phyloP scores from a whole-genome alignment of 345 rosid genomes.

The Hibiscus trionum region DNA sequence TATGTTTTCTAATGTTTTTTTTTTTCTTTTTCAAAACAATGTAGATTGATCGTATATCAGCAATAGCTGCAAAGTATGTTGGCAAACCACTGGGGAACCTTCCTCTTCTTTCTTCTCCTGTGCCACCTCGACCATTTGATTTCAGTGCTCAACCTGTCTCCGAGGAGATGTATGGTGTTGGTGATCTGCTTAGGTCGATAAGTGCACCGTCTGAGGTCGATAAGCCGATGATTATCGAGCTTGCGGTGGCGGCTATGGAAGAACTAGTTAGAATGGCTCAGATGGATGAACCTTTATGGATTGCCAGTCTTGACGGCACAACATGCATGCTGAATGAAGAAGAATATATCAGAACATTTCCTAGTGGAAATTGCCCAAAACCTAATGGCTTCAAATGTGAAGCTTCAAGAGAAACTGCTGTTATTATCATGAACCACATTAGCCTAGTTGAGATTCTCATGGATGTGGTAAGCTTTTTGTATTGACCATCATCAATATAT shows the following conservation, averaged over 20 bases:
- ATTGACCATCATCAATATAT: neutral
- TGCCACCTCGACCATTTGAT: slow-evolving; percentile 60
- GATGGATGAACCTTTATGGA: slow-evolving; percentile 74
- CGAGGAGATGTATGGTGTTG: slow-evolving; percentile 60
- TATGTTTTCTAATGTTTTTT: neutral
- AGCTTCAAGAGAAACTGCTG: slow-evolving; percentile 63
- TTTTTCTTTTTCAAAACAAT: neutral
- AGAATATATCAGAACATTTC: slow-evolving; percentile 51
- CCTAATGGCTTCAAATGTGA: slow-evolving; percentile 61
- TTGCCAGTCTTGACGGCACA: slow-evolving; percentile 40
- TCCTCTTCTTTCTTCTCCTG: slow-evolving; percentile 57
- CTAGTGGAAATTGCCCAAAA: slow-evolving; percentile 53
- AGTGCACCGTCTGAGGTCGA: slow-evolving; percentile 50
- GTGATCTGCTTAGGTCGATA: slow-evolving; percentile 60
- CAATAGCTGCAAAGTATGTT: slow-evolving; percentile 89
- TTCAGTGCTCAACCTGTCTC: slow-evolving; percentile 33
- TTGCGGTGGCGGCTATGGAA: slow-evolving; percentile 90
- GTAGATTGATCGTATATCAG: slow-evolving; percentile 80
- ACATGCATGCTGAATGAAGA: slow-evolving; percentile 41
- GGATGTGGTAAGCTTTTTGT: slow-evolving; percentile 46
- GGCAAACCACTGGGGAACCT: slow-evolving; percentile 82
- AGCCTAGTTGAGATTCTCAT: slow-evolving; percentile 66
- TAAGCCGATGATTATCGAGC: slow-evolving; percentile 64
- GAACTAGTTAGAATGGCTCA: slow-evolving; percentile 73
- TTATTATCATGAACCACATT: slow-evolving; percentile 63